phyloP scores from a whole-genome alignment of 148 eudicot genomes.

The Arctostaphylos glauca region DNA sequence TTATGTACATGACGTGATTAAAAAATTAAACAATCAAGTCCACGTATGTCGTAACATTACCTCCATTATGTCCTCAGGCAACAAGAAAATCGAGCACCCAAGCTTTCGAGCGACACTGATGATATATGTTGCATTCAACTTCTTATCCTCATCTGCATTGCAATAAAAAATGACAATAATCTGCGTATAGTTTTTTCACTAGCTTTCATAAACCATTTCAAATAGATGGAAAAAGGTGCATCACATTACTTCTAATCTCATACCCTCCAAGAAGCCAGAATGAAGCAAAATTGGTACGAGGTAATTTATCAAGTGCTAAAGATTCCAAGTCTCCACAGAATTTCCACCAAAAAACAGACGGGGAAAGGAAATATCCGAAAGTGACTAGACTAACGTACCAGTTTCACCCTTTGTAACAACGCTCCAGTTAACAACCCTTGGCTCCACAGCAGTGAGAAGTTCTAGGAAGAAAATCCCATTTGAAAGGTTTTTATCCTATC shows the following conservation, averaged over 20 bases:
- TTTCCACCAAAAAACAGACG: neutral
- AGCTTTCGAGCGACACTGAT: conserved; percentile 97
- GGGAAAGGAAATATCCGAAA: neutral
- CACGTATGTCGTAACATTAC: conserved; percentile 26
- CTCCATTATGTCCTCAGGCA: conserved; percentile 96
- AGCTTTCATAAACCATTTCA: neutral
- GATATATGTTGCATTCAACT: conserved; percentile 78
- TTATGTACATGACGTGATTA: neutral
- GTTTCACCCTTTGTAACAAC: conserved; percentile 83
- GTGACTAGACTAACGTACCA: conserved; percentile 38
- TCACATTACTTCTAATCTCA: neutral
- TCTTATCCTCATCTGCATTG: conserved; percentile 82
- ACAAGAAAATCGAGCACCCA: conserved; percentile 86
- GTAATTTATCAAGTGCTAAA: neutral
- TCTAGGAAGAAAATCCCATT: conserved; percentile 81
- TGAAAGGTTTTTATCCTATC: conserved; percentile 77
- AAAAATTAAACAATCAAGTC: neutral
- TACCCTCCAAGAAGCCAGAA: neutral
- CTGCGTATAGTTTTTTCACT: neutral
- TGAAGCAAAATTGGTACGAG: conserved; percentile 4
- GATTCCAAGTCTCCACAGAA: neutral
- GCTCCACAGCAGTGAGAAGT: conserved; percentile 87
- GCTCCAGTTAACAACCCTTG: conserved; percentile 87
- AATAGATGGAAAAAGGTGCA: neutral
- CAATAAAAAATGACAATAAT: neutral